Percentiles rank a stretch among this genome's conserved stretches.
phyloP scores from a whole-genome alignment of 2,329 filamentous ascomycete species.

The Polytolypa hystricis region DNA sequence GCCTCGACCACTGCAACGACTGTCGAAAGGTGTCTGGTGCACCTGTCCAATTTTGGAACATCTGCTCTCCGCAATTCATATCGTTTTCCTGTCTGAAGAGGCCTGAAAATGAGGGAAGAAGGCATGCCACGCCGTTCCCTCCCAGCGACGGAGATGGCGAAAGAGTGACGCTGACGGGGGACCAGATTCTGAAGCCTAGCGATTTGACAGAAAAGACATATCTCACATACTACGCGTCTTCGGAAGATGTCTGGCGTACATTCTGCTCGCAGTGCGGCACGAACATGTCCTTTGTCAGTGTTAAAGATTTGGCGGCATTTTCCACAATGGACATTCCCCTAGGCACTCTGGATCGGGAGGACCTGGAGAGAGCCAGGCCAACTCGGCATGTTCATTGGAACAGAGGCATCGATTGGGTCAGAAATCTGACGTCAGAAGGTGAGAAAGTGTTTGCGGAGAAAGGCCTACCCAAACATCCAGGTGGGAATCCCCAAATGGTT shows the following conservation, averaged over 20 bases:
- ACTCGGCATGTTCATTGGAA: conserved; percentile 14
- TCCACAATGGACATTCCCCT: conserved; percentile 15
- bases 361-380: conserved; percentile 12
- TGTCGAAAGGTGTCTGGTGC: conserved; percentile 16
- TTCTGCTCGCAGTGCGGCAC: conserved; percentile 22
- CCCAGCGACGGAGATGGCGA: neutral
- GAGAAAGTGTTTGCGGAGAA: neutral
- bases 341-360: conserved; percentile 16
- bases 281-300: conserved; percentile 14
- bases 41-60: conserved; percentile 18
- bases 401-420: conserved; percentile 17
- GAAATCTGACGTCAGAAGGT: conserved; percentile 1
- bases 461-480: conserved; percentile 1
- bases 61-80: conserved; percentile 15
- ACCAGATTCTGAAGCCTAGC: conserved; percentile 1
- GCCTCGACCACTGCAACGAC: conserved; percentile 17
- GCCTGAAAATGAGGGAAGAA: neutral
- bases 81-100: neutral
- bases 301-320: conserved; percentile 3
- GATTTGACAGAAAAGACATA: conserved; percentile 1
- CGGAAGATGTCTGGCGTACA: conserved; percentile 12
- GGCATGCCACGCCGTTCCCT: neutral
- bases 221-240: conserved; percentile 3
- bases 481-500: too few species aligned
- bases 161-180: neutral